phyloP scores from a whole-genome alignment of 306 rosid genomes.

The Begonia peltatifolia region DNA sequence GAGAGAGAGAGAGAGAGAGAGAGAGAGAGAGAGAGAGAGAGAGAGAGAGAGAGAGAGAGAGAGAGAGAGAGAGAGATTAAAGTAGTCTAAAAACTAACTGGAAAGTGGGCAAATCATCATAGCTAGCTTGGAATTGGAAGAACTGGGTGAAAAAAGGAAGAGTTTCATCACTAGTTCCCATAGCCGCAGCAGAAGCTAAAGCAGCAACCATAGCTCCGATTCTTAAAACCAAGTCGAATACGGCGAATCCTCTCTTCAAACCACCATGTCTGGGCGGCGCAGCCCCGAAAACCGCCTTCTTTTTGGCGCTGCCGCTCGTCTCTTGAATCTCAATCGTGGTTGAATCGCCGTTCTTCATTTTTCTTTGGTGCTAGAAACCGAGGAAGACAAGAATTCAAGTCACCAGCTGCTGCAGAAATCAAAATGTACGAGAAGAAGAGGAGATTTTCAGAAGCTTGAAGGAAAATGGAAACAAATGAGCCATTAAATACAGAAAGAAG shows the following conservation, averaged over 20 bases:
- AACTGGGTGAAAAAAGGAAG: slow-evolving; percentile 93
- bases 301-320: slow-evolving; percentile 12
- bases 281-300: slow-evolving; percentile 19
- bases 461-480: no score
- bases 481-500: no score
- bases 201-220: slow-evolving; percentile 51
- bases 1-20: slow-evolving; percentile 7
- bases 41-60: background rate
- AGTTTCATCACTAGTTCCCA: slow-evolving; percentile 62
- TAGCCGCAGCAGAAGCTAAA: slow-evolving; percentile 54
- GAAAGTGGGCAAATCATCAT: slow-evolving; percentile 54
- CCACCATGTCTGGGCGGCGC: slow-evolving; percentile 27
- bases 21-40: slow-evolving; percentile 15
- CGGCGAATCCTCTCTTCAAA: slow-evolving; percentile 45
- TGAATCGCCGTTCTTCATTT: slow-evolving; percentile 37
- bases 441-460: no score
- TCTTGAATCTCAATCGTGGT: slow-evolving; percentile 35
- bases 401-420: no score
- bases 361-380: background rate
- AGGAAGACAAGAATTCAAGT: no score
- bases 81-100: slow-evolving; percentile 19
- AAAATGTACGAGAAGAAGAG: no score
- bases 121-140: slow-evolving; percentile 82
- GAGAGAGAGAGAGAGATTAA: slow-evolving; percentile 17
- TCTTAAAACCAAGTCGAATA: slow-evolving; percentile 62